phyloP scores from a whole-genome alignment of 2,329 filamentous ascomycete species.

The Ophiognomonia clavigignenti-juglandacearum region DNA sequence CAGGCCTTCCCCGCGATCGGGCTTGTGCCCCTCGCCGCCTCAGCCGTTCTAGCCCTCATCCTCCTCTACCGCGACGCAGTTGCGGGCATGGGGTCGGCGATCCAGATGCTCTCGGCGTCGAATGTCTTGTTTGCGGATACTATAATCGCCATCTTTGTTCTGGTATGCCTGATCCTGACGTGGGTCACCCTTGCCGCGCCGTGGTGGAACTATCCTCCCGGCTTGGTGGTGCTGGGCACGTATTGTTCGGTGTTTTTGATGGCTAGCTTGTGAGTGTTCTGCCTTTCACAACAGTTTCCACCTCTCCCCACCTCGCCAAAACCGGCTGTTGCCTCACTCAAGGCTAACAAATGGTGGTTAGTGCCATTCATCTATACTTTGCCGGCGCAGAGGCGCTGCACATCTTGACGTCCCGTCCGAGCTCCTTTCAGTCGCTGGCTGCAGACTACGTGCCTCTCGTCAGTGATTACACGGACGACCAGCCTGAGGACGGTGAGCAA shows the following conservation, averaged over 20 bases:
- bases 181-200: conserved; percentile 9
- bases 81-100: conserved; percentile 17
- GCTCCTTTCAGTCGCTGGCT: conserved; percentile 1
- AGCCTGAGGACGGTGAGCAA: neutral
- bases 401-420: neutral
- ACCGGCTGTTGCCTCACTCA: no score
- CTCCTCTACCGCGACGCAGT: conserved; percentile 17
- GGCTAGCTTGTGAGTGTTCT: conserved; percentile 15
- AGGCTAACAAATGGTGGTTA: neutral
- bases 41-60: conserved; percentile 11
- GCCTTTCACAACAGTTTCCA: no score
- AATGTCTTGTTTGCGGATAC: conserved; percentile 17
- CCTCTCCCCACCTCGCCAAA: no score
- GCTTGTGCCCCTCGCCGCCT: conserved; percentile 16
- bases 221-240: conserved; percentile 15
- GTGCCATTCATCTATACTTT: conserved; percentile 9
- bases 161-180: conserved; percentile 16
- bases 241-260: conserved; percentile 19
- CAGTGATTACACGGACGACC: conserved; percentile 1
- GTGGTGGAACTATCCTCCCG: neutral
- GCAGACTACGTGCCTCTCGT: conserved; percentile 6
- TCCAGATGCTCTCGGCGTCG: conserved; percentile 13
- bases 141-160: conserved; percentile 9
- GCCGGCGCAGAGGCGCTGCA: conserved; percentile 9
- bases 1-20: conserved; percentile 17